Evolutionary conservation across 139 green algal genomes (phyloP).

Genomic region (Chlorella vulgaris): DNA sequence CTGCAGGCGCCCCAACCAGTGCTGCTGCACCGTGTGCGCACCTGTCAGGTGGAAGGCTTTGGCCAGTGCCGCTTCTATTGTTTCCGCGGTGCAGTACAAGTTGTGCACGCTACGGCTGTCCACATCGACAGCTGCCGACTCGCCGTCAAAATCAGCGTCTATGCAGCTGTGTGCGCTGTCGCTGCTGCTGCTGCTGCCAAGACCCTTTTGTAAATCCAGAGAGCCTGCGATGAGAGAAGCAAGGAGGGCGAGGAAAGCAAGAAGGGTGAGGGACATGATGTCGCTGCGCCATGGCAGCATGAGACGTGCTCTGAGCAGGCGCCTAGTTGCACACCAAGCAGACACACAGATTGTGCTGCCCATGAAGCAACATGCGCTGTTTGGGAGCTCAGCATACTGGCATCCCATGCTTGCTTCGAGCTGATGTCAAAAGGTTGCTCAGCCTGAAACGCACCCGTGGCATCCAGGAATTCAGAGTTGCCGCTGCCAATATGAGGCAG

Average conservation of each 20-base stretch:
- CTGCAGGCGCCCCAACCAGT: not conserved
- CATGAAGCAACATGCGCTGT: no score
- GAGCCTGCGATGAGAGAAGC: not conserved
- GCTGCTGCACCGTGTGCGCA: conserved; percentile 20
- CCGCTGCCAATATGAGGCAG: not conserved
- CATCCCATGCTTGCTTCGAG: no score
- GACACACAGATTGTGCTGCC: no score
- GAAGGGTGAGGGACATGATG: no score
- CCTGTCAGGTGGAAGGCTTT: conserved; percentile 62
- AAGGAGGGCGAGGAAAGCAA: not conserved
- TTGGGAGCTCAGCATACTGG: no score
- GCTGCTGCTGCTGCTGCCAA: not conserved
- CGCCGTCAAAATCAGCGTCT: conserved; percentile 10
- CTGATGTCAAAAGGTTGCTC: no score
- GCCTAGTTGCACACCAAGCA: no score
- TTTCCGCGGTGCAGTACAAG: conserved; percentile 29
- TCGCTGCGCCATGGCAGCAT: no score
- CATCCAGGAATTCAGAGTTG: not conserved
- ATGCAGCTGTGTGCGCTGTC: conserved; percentile 13
- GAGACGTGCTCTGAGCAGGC: no score
- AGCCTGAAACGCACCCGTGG: not conserved
- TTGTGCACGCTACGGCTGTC: conserved; percentile 1
- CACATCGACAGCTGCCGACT: not conserved
- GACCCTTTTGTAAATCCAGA: no score
- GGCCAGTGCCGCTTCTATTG: conserved; percentile 55